phyloP scores from a whole-genome alignment of 1,139 yeast genomes.

The Hyphopichia wangnamkhiaoensis region DNA sequence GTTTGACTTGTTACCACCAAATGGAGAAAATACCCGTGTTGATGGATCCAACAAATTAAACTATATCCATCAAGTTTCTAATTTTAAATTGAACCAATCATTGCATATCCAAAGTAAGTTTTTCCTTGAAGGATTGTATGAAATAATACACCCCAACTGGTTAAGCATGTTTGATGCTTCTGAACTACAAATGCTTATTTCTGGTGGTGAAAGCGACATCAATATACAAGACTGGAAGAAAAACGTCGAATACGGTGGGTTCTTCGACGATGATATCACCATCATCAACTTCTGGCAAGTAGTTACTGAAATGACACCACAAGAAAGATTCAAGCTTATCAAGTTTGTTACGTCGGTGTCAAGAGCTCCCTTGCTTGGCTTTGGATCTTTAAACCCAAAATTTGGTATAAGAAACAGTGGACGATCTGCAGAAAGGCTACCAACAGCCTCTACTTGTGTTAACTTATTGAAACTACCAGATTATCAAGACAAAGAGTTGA shows the following conservation, averaged over 20 bases:
- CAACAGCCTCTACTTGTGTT: slow-evolving; percentile 93
- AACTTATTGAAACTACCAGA: slow-evolving; percentile 85
- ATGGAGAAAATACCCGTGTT: slow-evolving; percentile 60
- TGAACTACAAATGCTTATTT: slow-evolving; percentile 81
- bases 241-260: slow-evolving; percentile 73
- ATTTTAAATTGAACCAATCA: slow-evolving; percentile 71
- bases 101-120: slow-evolving; percentile 58
- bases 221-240: slow-evolving; percentile 66
- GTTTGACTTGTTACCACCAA: slow-evolving; percentile 58
- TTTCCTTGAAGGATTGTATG: slow-evolving; percentile 72
- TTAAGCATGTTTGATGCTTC: slow-evolving; percentile 78
- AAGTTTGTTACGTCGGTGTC: slow-evolving; percentile 92
- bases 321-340: slow-evolving; percentile 62
- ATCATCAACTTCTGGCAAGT: slow-evolving; percentile 74
- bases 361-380: slow-evolving; percentile 89
- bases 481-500: slow-evolving; percentile 58
- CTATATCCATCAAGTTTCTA: slow-evolving; percentile 77
- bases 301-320: slow-evolving; percentile 62
- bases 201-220: slow-evolving; percentile 74
- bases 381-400: slow-evolving; percentile 67
- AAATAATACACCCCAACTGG: slow-evolving; percentile 73
- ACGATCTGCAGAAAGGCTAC: slow-evolving; percentile 54
- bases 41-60: slow-evolving; percentile 63
- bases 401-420: slow-evolving; percentile 84
- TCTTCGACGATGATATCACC: slow-evolving; percentile 53